Percentiles rank a stretch among this genome's conserved stretches.
These are phyloP conservation scores for Obba rivulosa DNA, from an alignment of 768 basidiomycete species.

Conservation along the genomic window DNA sequence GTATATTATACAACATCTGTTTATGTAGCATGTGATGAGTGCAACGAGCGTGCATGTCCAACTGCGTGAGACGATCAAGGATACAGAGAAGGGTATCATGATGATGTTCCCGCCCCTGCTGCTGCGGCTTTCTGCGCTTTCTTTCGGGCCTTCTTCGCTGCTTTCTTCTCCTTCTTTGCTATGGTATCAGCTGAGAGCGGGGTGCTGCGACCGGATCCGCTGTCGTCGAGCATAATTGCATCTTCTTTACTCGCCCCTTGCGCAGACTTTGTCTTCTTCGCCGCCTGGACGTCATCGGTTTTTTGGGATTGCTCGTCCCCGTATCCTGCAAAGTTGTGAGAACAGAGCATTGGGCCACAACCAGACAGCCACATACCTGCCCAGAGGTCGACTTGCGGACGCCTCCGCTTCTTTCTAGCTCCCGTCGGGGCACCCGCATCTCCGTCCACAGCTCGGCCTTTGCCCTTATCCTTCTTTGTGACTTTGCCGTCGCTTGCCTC, in stretches of 20 bases:
- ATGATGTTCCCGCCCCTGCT: not conserved
- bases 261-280: conserved; percentile 12
- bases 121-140: conserved; percentile 21
- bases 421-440: conserved; percentile 10
- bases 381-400: conserved; percentile 59
- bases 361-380: conserved; percentile 40
- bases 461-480: conserved; percentile 13
- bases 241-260: conserved; percentile 3
- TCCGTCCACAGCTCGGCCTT: conserved; percentile 35
- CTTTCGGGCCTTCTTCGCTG: conserved; percentile 30
- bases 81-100: not conserved
- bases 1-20: conserved; percentile 1
- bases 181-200: conserved; percentile 21
- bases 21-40: not conserved
- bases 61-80: not conserved
- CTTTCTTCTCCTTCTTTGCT: conserved; percentile 19
- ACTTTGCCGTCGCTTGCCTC: conserved; percentile 13
- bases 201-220: conserved; percentile 16
- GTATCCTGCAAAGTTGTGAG: conserved; percentile 28
- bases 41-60: no score
- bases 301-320: conserved; percentile 18
- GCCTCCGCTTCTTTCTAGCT: conserved; percentile 37
- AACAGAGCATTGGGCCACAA: conserved; percentile 9
- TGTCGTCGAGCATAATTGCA: conserved; percentile 8
- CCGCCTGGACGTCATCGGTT: conserved; percentile 2